Evolutionary conservation across 352 stramenopile species (phyloP), one percentile per base, ranked within the genome.

Genomic region (Lagenidium sp.): DNA sequence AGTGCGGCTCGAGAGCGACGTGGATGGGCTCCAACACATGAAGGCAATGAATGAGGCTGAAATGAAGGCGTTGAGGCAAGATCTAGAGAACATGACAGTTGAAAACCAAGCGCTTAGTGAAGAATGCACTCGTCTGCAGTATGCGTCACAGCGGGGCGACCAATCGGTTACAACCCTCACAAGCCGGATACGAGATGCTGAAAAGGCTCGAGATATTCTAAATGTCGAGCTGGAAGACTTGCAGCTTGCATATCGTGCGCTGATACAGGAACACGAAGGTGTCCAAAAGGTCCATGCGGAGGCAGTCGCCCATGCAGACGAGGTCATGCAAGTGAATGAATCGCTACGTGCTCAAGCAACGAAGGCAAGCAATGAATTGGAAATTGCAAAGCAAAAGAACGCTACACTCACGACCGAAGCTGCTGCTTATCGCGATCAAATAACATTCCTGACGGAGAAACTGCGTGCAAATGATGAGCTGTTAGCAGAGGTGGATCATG

Each of bases 81-180:
- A 93, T 42, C 53, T 93, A 26, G 77, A 93, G 41, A 89, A 93
- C 47, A 93, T 93, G 80, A 93, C 77, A 8, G 59, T 90, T 18
- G 80, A 93, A 31, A 93, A 93, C 38, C 80, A 93, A 43, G 72
- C 71, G 20, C 63, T 93, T n/a, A 86, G 69, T 37, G 77, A 89
- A 50, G 80, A 93, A 29, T 90, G 77, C 38, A 69, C 59, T 5
- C 61, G 73, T 0, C 47, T 90, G 15, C 75, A 89, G 59, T 66
- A 57, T 31, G 50, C 62, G 2, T 56, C 82, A 2, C 65, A 82
- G 7, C 69, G 60, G 2, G 63, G 65, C 30, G 74, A 63, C 6
- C 65, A 84, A 26, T 84, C 72, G 1, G 57, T 47, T 1, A 70
- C 58, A 19, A 65, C 44, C 13, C 65, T 90, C 36, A 84, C 83